phyloP scores from a whole-genome alignment of 805 yeast species.

The Candida gorgasii region DNA sequence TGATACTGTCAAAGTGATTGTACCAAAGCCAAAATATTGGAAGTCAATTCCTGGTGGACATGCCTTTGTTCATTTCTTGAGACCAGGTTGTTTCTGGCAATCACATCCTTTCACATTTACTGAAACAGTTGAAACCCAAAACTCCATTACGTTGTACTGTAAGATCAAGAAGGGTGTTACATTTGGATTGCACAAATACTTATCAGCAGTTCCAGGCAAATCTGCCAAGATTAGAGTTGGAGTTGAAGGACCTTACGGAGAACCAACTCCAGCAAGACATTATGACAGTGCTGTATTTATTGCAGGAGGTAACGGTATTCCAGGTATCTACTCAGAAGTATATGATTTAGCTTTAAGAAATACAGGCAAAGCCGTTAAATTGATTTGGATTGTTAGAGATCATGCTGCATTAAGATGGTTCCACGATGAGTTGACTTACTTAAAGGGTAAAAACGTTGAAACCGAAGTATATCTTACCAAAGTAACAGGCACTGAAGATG shows the following conservation, averaged over 20 bases:
- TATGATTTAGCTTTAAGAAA: constrained; percentile 24
- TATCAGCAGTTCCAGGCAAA: constrained; percentile 29
- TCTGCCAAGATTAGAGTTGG: constrained; percentile 29
- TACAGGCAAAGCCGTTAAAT: constrained; percentile 29
- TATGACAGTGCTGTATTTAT: constrained; percentile 58
- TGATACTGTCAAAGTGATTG: constrained; percentile 37
- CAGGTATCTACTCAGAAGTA: constrained; percentile 52
- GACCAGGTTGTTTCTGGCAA: constrained; percentile 40
- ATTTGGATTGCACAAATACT: constrained; percentile 27
- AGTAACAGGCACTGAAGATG: constrained; percentile 6
- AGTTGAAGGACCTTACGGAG: constrained; percentile 74
- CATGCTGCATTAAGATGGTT: constrained; percentile 51
- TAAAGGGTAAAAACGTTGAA: constrained; percentile 26
- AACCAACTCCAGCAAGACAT: constrained; percentile 45
- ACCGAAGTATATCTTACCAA: constrained; percentile 28
- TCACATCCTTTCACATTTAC: constrained; percentile 44
- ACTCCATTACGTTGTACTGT: constrained; percentile 29
- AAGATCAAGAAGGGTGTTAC: constrained; percentile 42
- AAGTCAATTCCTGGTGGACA: constrained; percentile 41
- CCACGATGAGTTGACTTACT: constrained; percentile 35
- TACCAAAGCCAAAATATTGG: constrained; percentile 41
- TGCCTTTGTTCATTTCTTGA: constrained; percentile 39
- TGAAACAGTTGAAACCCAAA: constrained; percentile 22
- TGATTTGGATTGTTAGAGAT: constrained; percentile 67
- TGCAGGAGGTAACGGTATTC: constrained; percentile 78